Base-by-base conservation (phyloP, 2,329 filamentous ascomycete genomes). In the Cladosporium cucumerinum region DNA sequence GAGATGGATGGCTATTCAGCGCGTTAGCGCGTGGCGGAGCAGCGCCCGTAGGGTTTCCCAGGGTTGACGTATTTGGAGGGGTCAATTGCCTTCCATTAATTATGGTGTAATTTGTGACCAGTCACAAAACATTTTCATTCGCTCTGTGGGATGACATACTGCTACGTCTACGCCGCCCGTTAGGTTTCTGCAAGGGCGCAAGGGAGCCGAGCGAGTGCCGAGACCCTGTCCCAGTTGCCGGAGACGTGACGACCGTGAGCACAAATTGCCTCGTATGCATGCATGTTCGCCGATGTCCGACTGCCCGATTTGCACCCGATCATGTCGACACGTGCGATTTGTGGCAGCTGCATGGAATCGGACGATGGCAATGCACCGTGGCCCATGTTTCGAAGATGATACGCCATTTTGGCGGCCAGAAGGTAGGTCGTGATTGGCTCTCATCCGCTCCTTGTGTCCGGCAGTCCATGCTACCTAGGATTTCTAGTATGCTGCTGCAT, bases 21-120 rank as follows among this genome's bases (percentile, higher is more conserved):
- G 55, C 55, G 54, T 39, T 39, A 57, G 54, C 54, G 55, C 36
- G 25, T 10, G 18, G 30, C 55, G 55, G 55, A 58, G 54, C 16
- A 54, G 25, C 4, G 28, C 23, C 51, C 51, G 51, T 30, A 30
- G 51, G 16, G 51, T 30, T 32, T 10, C n/a, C 14, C 12, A 28
- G 51, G 51, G 51, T 54, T 32, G 28, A 54, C 26, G 28, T 28
- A 18, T 16, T 21, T n/a, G 26, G 26, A 52, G 25, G 49, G 18
- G 11, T 30, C 18, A 54, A 32, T 54, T 30, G 28, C 25, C 26
- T 54, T 32, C 3, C 3, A 51, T 51, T 14, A 28, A n/a, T 54
- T n/a, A 54, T 52, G 49, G 51, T 21, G 51, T 32, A 32, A 54
- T 11, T n/a, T 54, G 51, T 28, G 26, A 32, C 30, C 26, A 32